Percentiles rank a stretch among this genome's conserved stretches.
phyloP scores from a whole-genome alignment of 345 rosid species.

The Citrus cavaleriei region DNA sequence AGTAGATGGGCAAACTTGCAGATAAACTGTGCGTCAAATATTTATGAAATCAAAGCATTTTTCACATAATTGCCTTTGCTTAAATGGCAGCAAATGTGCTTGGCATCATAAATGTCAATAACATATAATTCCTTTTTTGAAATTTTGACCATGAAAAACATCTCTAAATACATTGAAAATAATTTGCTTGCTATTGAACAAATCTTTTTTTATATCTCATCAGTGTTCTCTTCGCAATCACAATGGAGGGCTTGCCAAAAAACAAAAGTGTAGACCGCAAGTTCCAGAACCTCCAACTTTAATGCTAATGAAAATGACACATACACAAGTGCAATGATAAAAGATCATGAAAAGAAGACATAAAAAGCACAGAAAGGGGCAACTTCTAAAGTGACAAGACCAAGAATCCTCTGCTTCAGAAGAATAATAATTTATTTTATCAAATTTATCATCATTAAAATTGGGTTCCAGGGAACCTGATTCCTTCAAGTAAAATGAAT shows the following conservation, averaged over 20 bases:
- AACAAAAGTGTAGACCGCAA: background rate
- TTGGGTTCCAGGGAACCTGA: conserved; percentile 2
- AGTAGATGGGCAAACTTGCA: background rate
- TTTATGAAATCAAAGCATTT: background rate
- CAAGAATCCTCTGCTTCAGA: background rate
- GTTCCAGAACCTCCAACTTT: conserved; percentile 5
- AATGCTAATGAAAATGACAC: background rate
- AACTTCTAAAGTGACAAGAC: background rate
- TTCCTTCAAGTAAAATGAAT: conserved; percentile 9
- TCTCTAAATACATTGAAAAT: background rate
- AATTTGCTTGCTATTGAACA: background rate
- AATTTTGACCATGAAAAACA: background rate
- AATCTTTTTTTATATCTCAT: background rate
- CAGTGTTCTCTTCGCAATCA: background rate
- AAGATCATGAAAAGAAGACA: background rate
- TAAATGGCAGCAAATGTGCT: background rate
- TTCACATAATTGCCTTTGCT: background rate
- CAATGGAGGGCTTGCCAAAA: background rate
- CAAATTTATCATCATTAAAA: background rate
- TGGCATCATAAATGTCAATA: background rate
- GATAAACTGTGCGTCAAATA: background rate
- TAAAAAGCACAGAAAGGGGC: background rate
- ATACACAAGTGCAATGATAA: background rate
- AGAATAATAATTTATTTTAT: background rate
- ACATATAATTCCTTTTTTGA: background rate